Base-by-base conservation (phyloP, 176 grass and related monocot species). In the Hsuehochloa calcarea region DNA sequence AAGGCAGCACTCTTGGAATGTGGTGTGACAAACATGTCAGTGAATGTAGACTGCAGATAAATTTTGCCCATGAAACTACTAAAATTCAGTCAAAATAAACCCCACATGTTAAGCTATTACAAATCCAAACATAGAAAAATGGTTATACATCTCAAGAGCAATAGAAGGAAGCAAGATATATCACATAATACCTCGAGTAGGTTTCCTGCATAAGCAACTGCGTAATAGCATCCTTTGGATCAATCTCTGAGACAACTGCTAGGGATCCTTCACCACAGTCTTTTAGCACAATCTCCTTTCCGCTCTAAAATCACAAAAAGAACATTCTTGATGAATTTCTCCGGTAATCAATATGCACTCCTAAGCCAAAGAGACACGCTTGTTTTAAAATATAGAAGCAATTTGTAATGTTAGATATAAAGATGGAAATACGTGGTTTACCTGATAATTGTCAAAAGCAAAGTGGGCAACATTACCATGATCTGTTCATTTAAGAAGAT, bases 191-290 rank as follows among this genome's bases (percentile, higher is more conserved):
- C 94, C 94, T 54, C 59, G 89, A 89, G 77, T 80, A 96, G 5
- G 86, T 93, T 77, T 96, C 91, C 47, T 88, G 80, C 73, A 77
- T 81, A 75, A 96, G 84, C 56, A 96, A 81, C 34, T 93, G 80
- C 41, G 85, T 76, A 70, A 93, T 89, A 55, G 81, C 87, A 83
- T 85, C 37, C 78, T 96, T 96, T 0, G 89, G 74, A 16, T 90
- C 73, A 25, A 91, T 86, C 85, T 91, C 84, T 50, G 87, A 89
- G 67, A 85, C 61, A 70, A 95, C 19, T 38, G 69, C 81, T 72
- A 83, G 45, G 40, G 85, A 82, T 80, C 49, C 73, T 67, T 86
- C 81, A 56, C 84, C 56, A 11, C 40, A 84, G 17, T 90, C 89
- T 77, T 89, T 87, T 47, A 77, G 38, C 50, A 83, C 79, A 62